These are phyloP conservation scores for Exophiala alcalophila DNA, from an alignment of 2,329 filamentous ascomycete genomes.

Conservation along the genomic window DNA sequence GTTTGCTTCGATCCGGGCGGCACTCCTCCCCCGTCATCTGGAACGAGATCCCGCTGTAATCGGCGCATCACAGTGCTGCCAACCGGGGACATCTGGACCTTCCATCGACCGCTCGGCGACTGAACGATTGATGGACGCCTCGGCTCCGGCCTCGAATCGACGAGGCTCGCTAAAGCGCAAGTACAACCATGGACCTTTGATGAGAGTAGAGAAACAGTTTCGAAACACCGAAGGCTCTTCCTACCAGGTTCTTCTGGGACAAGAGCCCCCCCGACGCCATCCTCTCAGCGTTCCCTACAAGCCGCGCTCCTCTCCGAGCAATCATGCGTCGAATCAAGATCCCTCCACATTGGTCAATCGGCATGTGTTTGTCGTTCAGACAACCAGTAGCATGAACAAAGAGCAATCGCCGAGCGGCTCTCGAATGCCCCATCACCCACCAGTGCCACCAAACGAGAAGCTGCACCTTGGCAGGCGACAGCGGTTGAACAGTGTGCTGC, in stretches of 20 bases:
- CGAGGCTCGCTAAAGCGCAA: slow-evolving; percentile 10
- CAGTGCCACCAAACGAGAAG: neutral
- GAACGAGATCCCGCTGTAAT: too few relatives aligned
- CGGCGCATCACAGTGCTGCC: too few relatives aligned
- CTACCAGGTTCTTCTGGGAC: slow-evolving; percentile 12
- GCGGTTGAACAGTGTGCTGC: neutral
- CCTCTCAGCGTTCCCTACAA: too few relatives aligned
- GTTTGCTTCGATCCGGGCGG: too few relatives aligned
- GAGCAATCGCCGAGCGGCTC: slow-evolving; percentile 4
- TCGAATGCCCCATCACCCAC: neutral
- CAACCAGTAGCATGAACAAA: slow-evolving; percentile 8
- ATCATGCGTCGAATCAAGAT: too few relatives aligned
- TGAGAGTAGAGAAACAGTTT: slow-evolving; percentile 15
- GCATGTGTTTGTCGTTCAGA: slow-evolving; percentile 16
- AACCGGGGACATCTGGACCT: too few relatives aligned
- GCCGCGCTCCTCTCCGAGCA: too few relatives aligned
- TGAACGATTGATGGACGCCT: neutral
- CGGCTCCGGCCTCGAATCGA: neutral
- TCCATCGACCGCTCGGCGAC: too few relatives aligned
- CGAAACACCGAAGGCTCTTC: slow-evolving; percentile 11
- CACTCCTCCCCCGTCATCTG: too few relatives aligned
- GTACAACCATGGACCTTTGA: slow-evolving; percentile 8
- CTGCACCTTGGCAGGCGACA: neutral
- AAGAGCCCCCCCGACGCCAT: too few relatives aligned
- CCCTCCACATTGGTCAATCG: too few relatives aligned